Evolutionary conservation across 495 filamentous ascomycete species (phyloP), one percentile per base, ranked within the genome.

Genomic region (Neurospora hispaniola): DNA sequence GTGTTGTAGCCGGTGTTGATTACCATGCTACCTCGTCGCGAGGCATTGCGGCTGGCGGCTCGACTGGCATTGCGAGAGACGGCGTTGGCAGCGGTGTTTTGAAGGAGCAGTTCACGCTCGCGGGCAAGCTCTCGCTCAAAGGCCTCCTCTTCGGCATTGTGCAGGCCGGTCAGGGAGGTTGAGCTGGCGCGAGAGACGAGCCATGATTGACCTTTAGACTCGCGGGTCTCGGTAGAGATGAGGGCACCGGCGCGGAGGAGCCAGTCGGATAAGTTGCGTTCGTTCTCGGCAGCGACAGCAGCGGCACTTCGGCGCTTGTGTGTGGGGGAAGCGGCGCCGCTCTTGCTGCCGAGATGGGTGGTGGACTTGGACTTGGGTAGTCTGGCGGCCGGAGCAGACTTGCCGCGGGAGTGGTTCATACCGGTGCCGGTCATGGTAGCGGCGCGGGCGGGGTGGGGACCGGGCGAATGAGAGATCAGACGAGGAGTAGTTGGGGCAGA

Each of bases 131-230:
- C 84, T 31, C 79, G 77, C 48, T 84, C 81, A 71, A 82, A 80
- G 39, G 81, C 80, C 62, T 85, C 82, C 14, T 85, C 86, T 27
- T 87, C 83, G 16, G 83, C 81, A 35, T 87, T 83, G 2, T 78
- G 82, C 27, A 87, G 83, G 9, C 83, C 84, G 9, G 86, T 82
- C 16, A 94, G 84, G 75, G 87, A 92, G 0, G 92, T 94, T 6
- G 90, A 92, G 72, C 88, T 92, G 41, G 88, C 88, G 71, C 91
- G 88, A 73, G 91, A 90, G 6, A 86, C 85, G 4, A 96, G 87
- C 93, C 93, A 96, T 54, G 88, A 85, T 79, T 94, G 91, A 14
- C 93, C 93, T 78, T 94, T 94, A 76, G 88, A 88, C 74, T 94
- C 92, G 72, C 92, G 85, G 3, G 90, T 85, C 66, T 89, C 89